A percentile compares a stretch with the other conserved stretches of the same genome.
These are phyloP conservation scores for Gracilaria caudata DNA, from an alignment of 23 red algal species.

Conservation along the genomic window DNA sequence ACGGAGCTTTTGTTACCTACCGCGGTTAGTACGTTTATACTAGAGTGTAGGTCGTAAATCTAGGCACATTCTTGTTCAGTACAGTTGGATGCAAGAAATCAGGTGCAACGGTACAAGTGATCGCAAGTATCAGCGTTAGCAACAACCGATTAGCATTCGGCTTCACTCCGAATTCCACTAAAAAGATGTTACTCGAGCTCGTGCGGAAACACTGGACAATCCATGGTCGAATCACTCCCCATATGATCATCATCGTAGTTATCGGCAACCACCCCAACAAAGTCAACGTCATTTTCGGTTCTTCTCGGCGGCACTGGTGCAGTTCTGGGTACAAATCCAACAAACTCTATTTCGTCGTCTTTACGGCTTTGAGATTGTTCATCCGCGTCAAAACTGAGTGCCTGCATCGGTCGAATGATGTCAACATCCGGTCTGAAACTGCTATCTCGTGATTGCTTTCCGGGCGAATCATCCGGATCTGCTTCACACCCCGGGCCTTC, in stretches of 20 bases:
- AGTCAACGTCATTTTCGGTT: not conserved
- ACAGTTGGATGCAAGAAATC: no score
- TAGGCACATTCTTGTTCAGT: no score
- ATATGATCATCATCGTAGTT: not conserved
- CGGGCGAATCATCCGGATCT: slow-evolving; percentile 19
- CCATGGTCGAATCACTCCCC: slow-evolving; percentile 19
- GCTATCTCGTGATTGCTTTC: slow-evolving; percentile 23
- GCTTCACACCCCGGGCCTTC: slow-evolving; percentile 3
- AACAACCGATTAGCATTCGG: no score
- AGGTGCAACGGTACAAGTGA: no score
- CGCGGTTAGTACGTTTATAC: no score
- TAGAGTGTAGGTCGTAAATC: no score
- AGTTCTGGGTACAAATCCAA: not conserved
- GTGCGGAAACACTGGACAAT: slow-evolving; percentile 18
- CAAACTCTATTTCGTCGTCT: not conserved
- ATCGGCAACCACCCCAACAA: not conserved
- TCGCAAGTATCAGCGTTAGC: no score
- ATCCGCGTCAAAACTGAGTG: not conserved
- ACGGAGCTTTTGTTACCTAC: no score
- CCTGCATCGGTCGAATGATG: not conserved
- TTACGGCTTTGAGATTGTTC: not conserved
- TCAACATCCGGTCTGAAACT: not conserved
- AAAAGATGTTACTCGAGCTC: not conserved
- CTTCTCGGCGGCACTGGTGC: not conserved
- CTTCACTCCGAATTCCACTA: no score